Evolutionary conservation across 2,329 filamentous ascomycete genomes (phyloP).

Genomic region (Hortaea sp.): DNA sequence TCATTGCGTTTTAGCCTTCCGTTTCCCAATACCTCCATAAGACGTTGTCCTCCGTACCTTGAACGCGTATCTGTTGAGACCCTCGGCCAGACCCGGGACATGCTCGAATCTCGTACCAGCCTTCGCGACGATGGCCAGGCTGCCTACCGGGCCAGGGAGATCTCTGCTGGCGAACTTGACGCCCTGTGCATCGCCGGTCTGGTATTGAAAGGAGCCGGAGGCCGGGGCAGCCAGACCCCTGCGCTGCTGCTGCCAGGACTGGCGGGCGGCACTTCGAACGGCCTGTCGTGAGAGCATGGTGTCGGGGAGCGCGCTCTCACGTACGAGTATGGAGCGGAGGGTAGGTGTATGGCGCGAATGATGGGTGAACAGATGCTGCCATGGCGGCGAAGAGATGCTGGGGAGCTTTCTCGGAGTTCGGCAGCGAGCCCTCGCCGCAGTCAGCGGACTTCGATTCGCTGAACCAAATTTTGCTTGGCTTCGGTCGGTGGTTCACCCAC

Average conservation of each 20-base stretch:
- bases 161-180: slow-evolving; percentile 91
- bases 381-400: not conserved
- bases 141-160: slow-evolving; percentile 76
- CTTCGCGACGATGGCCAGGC: slow-evolving; percentile 84
- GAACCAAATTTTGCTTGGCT: not conserved
- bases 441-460: not conserved
- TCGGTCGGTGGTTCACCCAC: not conserved
- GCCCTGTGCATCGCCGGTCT: slow-evolving; percentile 74
- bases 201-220: slow-evolving; percentile 73
- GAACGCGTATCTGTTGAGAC: slow-evolving; percentile 92
- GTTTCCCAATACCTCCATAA: slow-evolving; percentile 1
- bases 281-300: slow-evolving; percentile 59
- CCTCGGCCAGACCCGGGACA: slow-evolving; percentile 78
- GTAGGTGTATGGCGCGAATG: slow-evolving; percentile 10
- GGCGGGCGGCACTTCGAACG: slow-evolving; percentile 52
- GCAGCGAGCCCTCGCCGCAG: not conserved
- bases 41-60: slow-evolving; percentile 51
- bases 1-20: slow-evolving; percentile 9
- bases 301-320: slow-evolving; percentile 13
- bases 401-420: not conserved
- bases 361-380: not conserved
- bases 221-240: slow-evolving; percentile 57
- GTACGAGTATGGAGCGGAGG: slow-evolving; percentile 10
- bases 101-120: slow-evolving; percentile 90
- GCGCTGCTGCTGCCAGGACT: slow-evolving; percentile 50